Base-by-base conservation (phyloP, 2,329 filamentous ascomycete species). In the Neonectria coccinea region DNA sequence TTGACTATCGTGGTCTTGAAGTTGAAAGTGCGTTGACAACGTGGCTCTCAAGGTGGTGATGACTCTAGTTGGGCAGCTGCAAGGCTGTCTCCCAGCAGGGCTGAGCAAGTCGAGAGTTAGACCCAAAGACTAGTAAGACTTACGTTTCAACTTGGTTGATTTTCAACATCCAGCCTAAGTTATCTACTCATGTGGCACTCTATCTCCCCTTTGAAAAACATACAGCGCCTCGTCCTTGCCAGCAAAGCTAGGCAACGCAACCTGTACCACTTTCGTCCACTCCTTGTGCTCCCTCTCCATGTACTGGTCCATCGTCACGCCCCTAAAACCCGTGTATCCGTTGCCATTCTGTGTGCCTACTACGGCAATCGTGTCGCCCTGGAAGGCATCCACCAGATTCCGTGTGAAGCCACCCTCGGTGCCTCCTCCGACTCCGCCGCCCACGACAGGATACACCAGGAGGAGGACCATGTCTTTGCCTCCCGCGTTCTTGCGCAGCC, bases 221-320 rank as follows among this genome's bases (percentile, higher is more conserved):
- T 89, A 93, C 59, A 93, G 73, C 0, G 88, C 91, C 78, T 94
- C 91, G 71, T 94, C 91, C 76, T 93, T 93, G 29, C 89, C 91
- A 3, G 90, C 88, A 78, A 93, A 93, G 75, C 89, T 92, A 22
- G 91, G 91, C 73, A 94, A 76, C 4, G 91, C 85, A 66, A 93
- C 82, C 79, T 91, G 89, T 14, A 87, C 83, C 2, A 86, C 82
- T 76, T 86, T 85, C 54, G 84, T 82, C 85, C 89, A 93, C 1
- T 80, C 82, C 27, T 73, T 75, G 70, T 87, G 83, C 73, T 90
- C 85, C 52, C 76, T 79, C 64, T 79, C 84, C 79, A 93, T 88
- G 81, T 88, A 93, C 72, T 89, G 84, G 70, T 89, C 89, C 76
- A 92, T 87, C 25, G 85, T 88, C 76, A 85, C 80, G 68, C 85